phyloP scores from a whole-genome alignment of 305 asterid genomes.

The Fraxinus angustifolia region DNA sequence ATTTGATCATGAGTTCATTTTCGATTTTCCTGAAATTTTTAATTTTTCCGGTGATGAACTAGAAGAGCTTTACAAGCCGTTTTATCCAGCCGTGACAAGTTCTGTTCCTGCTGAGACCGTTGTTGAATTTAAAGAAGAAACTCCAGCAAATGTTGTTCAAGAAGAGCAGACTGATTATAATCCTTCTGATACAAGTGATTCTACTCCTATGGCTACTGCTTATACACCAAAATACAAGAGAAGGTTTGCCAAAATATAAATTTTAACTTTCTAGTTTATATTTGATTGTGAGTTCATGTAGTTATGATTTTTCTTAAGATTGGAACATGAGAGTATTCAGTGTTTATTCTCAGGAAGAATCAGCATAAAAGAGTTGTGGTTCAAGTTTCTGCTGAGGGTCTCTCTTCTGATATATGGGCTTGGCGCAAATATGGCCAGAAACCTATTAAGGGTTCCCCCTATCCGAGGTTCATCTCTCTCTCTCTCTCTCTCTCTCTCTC shows the following conservation, averaged over 20 bases:
- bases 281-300: background rate
- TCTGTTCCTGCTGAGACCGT: conserved; percentile 17
- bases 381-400: conserved; percentile 62
- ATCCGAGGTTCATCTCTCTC: conserved; percentile 56
- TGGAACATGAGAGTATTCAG: background rate
- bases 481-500: background rate
- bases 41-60: conserved; percentile 41
- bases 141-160: conserved; percentile 16
- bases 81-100: conserved; percentile 28
- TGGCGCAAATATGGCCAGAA: conserved; percentile 96
- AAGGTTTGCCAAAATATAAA: conserved; percentile 44
- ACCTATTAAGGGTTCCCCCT: conserved; percentile 89
- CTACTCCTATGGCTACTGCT: conserved; percentile 18
- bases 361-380: conserved; percentile 74
- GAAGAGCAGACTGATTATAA: conserved; percentile 19
- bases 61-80: conserved; percentile 72
- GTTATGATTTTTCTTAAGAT: background rate
- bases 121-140: conserved; percentile 27
- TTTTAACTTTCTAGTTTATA: background rate
- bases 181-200: conserved; percentile 21
- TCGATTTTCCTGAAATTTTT: conserved; percentile 30
- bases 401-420: conserved; percentile 82
- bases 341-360: conserved; percentile 50
- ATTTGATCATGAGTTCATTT: conserved; percentile 21
- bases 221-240: conserved; percentile 63